Conservation (phyloP, 2,329 filamentous ascomycete species). For the Ophiosphaerella herpotricha region DNA sequence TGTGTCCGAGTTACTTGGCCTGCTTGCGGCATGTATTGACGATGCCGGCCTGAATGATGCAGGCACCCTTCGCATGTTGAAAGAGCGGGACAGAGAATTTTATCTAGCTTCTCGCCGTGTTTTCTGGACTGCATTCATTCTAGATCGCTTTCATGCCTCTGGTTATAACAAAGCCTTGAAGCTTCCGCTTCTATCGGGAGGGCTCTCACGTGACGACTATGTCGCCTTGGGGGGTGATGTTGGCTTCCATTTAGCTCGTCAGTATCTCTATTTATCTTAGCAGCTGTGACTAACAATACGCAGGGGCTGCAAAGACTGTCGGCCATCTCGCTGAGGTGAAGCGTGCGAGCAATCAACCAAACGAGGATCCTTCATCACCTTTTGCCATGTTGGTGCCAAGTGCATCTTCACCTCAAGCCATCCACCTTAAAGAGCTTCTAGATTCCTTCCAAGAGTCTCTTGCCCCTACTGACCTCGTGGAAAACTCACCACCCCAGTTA, state of each 20-base stretch:
- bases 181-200: slow-evolving; percentile 36
- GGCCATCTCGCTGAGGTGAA: slow-evolving; percentile 37
- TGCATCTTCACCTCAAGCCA: slow-evolving; percentile 28
- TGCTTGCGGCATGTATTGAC: slow-evolving; percentile 36
- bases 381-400: slow-evolving; percentile 32
- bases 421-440: slow-evolving; percentile 38
- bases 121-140: slow-evolving; percentile 43
- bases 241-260: slow-evolving; percentile 43
- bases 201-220: slow-evolving; percentile 38
- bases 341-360: slow-evolving; percentile 35
- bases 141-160: slow-evolving; percentile 46
- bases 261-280: slow-evolving; percentile 10
- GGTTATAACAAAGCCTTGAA: slow-evolving; percentile 39
- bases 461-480: slow-evolving; percentile 32
- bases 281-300: slow-evolving; percentile 9
- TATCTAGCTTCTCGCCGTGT: slow-evolving; percentile 39
- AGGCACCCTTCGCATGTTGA: slow-evolving; percentile 26
- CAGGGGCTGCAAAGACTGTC: slow-evolving; percentile 39
- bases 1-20: slow-evolving; percentile 36
- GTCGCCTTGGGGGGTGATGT: slow-evolving; percentile 35
- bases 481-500: slow-evolving; percentile 39
- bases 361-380: slow-evolving; percentile 35
- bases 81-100: slow-evolving; percentile 37
- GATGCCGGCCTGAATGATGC: slow-evolving; percentile 40
- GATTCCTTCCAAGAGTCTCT: slow-evolving; percentile 39